phyloP scores from a whole-genome alignment of 257 asterid species.

The Nicotiana benthamiana region DNA sequence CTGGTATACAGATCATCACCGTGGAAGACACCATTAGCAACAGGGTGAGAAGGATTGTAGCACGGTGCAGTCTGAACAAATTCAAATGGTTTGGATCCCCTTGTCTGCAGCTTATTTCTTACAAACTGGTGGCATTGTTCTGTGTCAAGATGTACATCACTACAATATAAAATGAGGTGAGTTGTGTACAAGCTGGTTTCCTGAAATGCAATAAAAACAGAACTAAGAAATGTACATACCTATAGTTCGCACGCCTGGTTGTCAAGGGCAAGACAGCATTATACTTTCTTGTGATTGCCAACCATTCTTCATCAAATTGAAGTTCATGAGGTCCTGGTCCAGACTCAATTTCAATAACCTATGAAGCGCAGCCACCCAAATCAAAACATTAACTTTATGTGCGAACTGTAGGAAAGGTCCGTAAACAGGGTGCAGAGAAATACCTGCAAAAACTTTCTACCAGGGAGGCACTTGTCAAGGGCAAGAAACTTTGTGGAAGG shows the following conservation, averaged over 20 bases:
- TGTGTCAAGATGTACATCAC: constrained; percentile 45
- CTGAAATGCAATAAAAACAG: background rate
- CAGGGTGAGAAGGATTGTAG: constrained; percentile 41
- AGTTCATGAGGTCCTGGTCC: constrained; percentile 71
- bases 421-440: constrained; percentile 13
- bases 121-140: constrained; percentile 50
- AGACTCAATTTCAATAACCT: constrained; percentile 79
- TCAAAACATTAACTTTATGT: constrained; percentile 10
- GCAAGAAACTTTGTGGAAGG: constrained; percentile 46
- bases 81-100: constrained; percentile 62
- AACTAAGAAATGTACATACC: constrained; percentile 30
- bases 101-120: constrained; percentile 44
- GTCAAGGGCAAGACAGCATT: constrained; percentile 63
- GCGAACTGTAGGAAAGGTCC: constrained; percentile 1
- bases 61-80: constrained; percentile 68
- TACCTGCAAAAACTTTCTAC: constrained; percentile 69
- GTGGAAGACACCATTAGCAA: constrained; percentile 18
- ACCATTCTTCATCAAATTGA: constrained; percentile 97
- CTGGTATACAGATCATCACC: background rate
- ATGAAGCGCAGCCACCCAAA: constrained; percentile 13
- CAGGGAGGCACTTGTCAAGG: constrained; percentile 41
- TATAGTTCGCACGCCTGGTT: constrained; percentile 37
- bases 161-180: constrained; percentile 18
- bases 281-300: constrained; percentile 74
- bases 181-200: constrained; percentile 4